Conservation (phyloP, 2,329 filamentous ascomycete genomes). For the Metarhizium sp. region DNA sequence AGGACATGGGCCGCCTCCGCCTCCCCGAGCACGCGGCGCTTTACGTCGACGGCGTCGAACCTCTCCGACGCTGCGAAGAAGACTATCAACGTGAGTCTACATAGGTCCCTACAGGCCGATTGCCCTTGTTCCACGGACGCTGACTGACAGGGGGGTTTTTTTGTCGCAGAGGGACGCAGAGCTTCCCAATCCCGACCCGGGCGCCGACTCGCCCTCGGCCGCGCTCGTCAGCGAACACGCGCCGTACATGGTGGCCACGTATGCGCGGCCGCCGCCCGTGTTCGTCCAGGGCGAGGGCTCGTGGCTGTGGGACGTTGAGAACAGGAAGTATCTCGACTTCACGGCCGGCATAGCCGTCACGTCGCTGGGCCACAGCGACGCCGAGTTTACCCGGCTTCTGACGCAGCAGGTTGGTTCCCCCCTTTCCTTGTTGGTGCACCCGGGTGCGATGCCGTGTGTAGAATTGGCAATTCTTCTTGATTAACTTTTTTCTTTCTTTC, state of each 20-base stretch:
- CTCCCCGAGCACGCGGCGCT: constrained; percentile 10
- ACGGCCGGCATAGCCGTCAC: constrained; percentile 96
- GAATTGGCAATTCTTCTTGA: no score
- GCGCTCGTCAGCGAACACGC: constrained; percentile 65
- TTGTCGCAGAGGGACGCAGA: constrained; percentile 19
- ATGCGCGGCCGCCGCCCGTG: constrained; percentile 80
- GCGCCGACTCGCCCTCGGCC: constrained; percentile 63
- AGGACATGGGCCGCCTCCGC: constrained; percentile 9
- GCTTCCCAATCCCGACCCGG: constrained; percentile 61
- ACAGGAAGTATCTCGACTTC: constrained; percentile 84
- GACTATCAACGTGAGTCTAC: constrained; percentile 22
- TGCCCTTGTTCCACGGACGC: no score
- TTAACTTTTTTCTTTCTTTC: no score
- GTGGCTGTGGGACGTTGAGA: constrained; percentile 84
- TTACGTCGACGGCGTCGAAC: constrained; percentile 21
- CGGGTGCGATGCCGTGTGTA: no score
- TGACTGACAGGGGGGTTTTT: no score
- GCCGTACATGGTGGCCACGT: constrained; percentile 92
- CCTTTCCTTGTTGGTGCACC: background rate
- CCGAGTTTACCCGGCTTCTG: constrained; percentile 65
- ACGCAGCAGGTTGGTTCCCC: constrained; percentile 56
- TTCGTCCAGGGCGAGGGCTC: constrained; percentile 83
- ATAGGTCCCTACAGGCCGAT: no score
- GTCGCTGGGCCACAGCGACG: constrained; percentile 81
- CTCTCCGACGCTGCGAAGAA: constrained; percentile 23